Evolutionary conservation across 2,329 filamentous ascomycete species (phyloP), one percentile per base, ranked within the genome.

Genomic region (Talaromyces verruculosus): DNA sequence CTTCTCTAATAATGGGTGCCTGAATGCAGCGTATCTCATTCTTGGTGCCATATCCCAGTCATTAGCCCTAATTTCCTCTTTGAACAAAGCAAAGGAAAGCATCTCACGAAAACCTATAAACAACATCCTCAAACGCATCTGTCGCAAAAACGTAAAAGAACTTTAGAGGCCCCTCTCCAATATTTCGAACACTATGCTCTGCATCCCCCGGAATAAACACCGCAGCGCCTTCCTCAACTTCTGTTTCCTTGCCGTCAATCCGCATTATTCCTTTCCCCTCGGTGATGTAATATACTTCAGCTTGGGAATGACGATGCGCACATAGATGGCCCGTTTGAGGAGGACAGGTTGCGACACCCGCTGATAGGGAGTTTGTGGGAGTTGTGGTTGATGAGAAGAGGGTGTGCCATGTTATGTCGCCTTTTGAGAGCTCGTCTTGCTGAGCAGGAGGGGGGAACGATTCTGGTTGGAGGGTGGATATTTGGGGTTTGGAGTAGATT

Each of bases 381-480:
- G 62, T 64, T 37, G 28, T 22, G n/a, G 37, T 55, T 25, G 39
- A 30, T 22, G 62, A 64, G 28, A 64, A 43, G n/a, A 64, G 62
- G 3, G 62, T 64, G 25, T 64, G 51, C 62, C 45, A 49, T 28
- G 45, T 49, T 25, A 49, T 28, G 13, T 49, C 45, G 45, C 45
- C 45, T 28, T 25, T 49, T 1, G 13, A 49, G 45, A 5, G 19
- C 11, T 49, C 22, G 11, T 17, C 11, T 28, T 15, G 25, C 2
- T 30, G 25, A 11, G 5, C 17, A n/a, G 47, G 47, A 7, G 25
- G 47, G 17, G 47, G 15, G 3, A 30, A 51, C 30, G 25, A 30
- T 51, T 51, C 47, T 51, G 2, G 13, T 49, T 49, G 2, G 19
- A 30, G 47, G 47, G 47, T 13, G 15, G 47, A 51, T 51, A 51